phyloP scores from a whole-genome alignment of 306 rosid genomes.

The Mimosa bimucronata region DNA sequence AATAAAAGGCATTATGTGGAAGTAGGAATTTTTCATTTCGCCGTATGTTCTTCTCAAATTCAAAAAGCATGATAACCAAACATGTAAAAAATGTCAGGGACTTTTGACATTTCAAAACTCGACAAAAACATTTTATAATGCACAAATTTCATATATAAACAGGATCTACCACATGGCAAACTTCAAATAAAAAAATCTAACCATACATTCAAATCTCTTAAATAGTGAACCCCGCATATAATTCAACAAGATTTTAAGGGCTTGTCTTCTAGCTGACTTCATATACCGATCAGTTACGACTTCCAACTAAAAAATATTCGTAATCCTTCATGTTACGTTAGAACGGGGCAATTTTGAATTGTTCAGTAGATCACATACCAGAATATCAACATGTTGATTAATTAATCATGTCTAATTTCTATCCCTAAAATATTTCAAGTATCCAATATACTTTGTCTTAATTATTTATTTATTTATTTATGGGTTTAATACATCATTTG shows the following conservation, averaged over 20 bases:
- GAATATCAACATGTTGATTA: constrained; percentile 6
- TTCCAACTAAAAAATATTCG: neutral
- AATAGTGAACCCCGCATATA: neutral
- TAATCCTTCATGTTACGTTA: neutral
- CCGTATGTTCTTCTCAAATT: neutral
- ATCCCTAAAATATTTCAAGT: constrained; percentile 13
- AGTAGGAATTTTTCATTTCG: neutral
- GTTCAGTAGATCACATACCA: neutral
- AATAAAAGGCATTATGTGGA: neutral
- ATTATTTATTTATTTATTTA: neutral
- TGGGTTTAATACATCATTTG: too few species aligned
- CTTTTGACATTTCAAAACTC: neutral
- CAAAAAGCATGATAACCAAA: neutral
- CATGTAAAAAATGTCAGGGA: too few species aligned
- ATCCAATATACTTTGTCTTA: neutral
- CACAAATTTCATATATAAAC: neutral
- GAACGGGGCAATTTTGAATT: neutral
- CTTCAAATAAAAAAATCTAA: neutral
- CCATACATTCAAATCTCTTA: neutral
- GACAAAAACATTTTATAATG: neutral
- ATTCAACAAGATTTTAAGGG: neutral
- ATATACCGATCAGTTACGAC: neutral
- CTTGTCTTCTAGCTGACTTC: neutral
- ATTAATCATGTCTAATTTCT: constrained; percentile 3
- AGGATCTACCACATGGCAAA: too few species aligned